These are phyloP conservation scores for Pyrus pyrifolia DNA, from an alignment of 306 rosid genomes.

Conservation along the genomic window DNA sequence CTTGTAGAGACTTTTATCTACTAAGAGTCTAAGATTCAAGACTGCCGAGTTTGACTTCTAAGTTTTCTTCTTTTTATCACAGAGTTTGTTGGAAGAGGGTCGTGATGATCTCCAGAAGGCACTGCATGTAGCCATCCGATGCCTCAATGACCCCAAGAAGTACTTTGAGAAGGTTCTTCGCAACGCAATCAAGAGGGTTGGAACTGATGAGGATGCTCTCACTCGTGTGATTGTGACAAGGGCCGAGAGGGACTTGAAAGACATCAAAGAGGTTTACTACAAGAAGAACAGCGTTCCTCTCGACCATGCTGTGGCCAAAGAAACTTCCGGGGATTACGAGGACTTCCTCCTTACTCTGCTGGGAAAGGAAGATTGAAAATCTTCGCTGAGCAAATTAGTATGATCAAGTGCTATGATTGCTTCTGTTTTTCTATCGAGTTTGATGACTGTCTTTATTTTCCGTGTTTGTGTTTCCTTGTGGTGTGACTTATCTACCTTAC, in stretches of 20 bases:
- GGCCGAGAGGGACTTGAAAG: constrained; percentile 73
- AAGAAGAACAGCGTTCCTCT: constrained; percentile 71
- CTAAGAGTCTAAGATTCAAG: neutral
- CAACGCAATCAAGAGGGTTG: constrained; percentile 43
- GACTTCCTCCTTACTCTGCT: constrained; percentile 59
- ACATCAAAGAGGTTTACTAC: constrained; percentile 57
- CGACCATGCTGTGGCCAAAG: constrained; percentile 63
- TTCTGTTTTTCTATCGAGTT: neutral
- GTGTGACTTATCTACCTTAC: neutral
- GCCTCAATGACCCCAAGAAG: constrained; percentile 49
- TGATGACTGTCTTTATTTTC: neutral
- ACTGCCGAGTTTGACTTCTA: neutral
- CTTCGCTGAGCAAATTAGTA: neutral
- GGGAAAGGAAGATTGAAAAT: constrained; percentile 39
- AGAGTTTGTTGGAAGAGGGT: constrained; percentile 52
- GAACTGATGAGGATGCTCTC: constrained; percentile 70
- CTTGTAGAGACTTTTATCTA: neutral
- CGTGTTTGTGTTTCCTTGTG: neutral
- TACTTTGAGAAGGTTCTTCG: constrained; percentile 77
- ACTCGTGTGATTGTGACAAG: constrained; percentile 69
- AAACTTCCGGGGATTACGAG: constrained; percentile 64
- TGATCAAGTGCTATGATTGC: neutral
- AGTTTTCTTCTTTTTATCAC: neutral
- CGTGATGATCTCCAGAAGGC: constrained; percentile 41
- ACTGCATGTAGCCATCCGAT: constrained; percentile 44